phyloP scores from a whole-genome alignment of 306 rosid species.

The Cucumis melo region DNA sequence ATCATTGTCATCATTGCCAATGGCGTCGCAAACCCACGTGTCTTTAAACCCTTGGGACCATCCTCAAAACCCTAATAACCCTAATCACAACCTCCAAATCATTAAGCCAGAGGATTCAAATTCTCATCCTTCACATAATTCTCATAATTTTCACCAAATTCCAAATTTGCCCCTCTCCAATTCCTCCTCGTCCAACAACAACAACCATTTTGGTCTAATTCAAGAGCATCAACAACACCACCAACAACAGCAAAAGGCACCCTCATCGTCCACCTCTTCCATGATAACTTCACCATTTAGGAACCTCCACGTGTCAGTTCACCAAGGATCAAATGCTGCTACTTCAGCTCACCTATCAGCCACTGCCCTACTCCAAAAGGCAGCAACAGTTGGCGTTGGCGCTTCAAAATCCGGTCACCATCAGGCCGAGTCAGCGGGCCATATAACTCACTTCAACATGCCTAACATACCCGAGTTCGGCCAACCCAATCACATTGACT shows the following conservation, averaged over 20 bases:
- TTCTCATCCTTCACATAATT: slow-evolving; percentile 1
- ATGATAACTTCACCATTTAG: slow-evolving; percentile 32
- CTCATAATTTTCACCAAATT: slow-evolving; percentile 5
- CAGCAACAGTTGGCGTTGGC: slow-evolving; percentile 45
- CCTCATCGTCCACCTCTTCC: not conserved
- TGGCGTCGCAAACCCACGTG: slow-evolving; percentile 13
- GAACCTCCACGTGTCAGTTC: slow-evolving; percentile 27
- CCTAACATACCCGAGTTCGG: slow-evolving; percentile 21
- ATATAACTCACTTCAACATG: slow-evolving; percentile 22
- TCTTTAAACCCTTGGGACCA: slow-evolving; percentile 32
- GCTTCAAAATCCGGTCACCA: slow-evolving; percentile 18
- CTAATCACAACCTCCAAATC: slow-evolving; percentile 26
- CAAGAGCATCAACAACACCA: slow-evolving; percentile 8
- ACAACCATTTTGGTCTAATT: slow-evolving; percentile 7
- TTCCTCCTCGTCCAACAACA: not conserved
- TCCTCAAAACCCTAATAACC: slow-evolving; percentile 80
- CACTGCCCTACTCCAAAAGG: slow-evolving; percentile 85
- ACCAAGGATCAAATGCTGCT: slow-evolving; percentile 18
- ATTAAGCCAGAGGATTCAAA: slow-evolving; percentile 34
- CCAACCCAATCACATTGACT: slow-evolving; percentile 17
- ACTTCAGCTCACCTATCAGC: slow-evolving; percentile 70
- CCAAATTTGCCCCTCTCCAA: not conserved
- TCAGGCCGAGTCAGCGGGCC: slow-evolving; percentile 15
- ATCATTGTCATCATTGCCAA: not conserved
- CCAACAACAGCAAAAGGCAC: not conserved